phyloP scores from a whole-genome alignment of 148 eudicot genomes.

The Rhododendron molle region DNA sequence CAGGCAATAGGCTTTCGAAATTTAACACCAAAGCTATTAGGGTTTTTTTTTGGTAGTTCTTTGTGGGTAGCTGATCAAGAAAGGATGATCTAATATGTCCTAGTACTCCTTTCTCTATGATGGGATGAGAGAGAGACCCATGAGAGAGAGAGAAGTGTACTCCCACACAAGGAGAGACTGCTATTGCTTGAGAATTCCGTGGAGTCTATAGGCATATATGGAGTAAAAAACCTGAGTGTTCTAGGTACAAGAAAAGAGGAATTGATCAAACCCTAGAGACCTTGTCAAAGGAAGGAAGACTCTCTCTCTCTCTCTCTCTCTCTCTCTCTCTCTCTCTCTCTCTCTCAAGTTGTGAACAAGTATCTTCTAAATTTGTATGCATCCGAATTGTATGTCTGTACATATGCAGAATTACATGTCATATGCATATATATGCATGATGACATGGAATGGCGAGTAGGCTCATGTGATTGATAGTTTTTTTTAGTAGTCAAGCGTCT shows the following conservation, averaged over 20 bases:
- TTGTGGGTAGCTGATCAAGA: not conserved
- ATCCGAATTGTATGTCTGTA: not conserved
- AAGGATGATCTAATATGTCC: not conserved
- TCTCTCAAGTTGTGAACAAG: conserved; percentile 4
- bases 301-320: conserved; percentile 24
- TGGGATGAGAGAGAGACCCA: not conserved
- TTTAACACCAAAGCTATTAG: not conserved
- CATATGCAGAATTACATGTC: not conserved
- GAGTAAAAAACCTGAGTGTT: not conserved
- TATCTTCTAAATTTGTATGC: conserved; percentile 12
- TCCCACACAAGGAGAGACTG: not conserved
- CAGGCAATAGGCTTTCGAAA: not conserved
- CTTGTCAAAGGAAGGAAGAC: conserved; percentile 8
- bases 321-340: conserved; percentile 1
- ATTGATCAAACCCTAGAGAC: conserved; percentile 7
- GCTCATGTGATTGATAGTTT: conserved; percentile 16
- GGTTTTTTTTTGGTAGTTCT: not conserved
- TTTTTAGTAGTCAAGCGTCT: no score
- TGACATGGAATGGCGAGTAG: not conserved
- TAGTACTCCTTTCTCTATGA: not conserved
- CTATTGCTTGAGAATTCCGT: not conserved
- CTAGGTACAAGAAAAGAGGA: conserved; percentile 3
- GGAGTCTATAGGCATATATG: not conserved
- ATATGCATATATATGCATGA: conserved; percentile 16
- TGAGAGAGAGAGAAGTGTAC: not conserved